Conservation (phyloP, 2,329 filamentous ascomycete species). For the Colletotrichum trifolii region DNA sequence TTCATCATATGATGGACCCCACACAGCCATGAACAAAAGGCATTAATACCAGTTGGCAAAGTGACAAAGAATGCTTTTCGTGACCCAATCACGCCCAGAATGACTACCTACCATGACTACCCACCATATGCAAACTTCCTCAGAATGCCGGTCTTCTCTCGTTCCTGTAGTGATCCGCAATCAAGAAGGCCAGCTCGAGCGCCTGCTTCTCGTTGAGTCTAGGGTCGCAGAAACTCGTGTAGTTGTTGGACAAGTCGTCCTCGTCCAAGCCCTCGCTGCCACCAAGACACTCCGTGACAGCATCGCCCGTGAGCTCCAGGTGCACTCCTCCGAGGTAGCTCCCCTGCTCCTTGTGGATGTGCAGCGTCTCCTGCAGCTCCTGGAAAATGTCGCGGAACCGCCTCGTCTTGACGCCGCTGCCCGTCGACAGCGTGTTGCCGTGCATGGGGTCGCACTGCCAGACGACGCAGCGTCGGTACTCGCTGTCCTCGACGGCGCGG, state of each 20-base stretch:
- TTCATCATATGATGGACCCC: no score
- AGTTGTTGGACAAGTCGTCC: constrained; percentile 88
- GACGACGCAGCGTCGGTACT: constrained; percentile 74
- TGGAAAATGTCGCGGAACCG: constrained; percentile 90
- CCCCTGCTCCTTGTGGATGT: constrained; percentile 83
- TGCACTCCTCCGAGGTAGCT: constrained; percentile 95
- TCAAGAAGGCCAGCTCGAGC: constrained; percentile 90
- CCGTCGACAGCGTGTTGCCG: constrained; percentile 78
- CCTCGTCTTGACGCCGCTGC: constrained; percentile 87
- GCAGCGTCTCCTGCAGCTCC: constrained; percentile 85
- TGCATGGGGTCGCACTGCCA: constrained; percentile 99
- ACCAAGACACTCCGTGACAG: constrained; percentile 94
- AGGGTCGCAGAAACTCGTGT: constrained; percentile 96
- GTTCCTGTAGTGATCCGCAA: constrained; percentile 80
- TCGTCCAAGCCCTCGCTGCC: constrained; percentile 89
- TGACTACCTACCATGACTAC: background rate
- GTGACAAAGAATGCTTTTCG: constrained; percentile 16
- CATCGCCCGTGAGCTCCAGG: constrained; percentile 93
- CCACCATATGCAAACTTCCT: background rate
- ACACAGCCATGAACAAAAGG: no score
- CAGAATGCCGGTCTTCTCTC: constrained; percentile 42
- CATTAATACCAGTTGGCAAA: background rate
- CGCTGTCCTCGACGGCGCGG: constrained; percentile 84
- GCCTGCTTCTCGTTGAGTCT: constrained; percentile 98
- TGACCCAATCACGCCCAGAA: constrained; percentile 10